A percentile compares a stretch with the other conserved stretches of the same genome.
Evolutionary conservation across 495 filamentous ascomycete species (phyloP).

Genomic region (Aspergillus ellipticus): DNA sequence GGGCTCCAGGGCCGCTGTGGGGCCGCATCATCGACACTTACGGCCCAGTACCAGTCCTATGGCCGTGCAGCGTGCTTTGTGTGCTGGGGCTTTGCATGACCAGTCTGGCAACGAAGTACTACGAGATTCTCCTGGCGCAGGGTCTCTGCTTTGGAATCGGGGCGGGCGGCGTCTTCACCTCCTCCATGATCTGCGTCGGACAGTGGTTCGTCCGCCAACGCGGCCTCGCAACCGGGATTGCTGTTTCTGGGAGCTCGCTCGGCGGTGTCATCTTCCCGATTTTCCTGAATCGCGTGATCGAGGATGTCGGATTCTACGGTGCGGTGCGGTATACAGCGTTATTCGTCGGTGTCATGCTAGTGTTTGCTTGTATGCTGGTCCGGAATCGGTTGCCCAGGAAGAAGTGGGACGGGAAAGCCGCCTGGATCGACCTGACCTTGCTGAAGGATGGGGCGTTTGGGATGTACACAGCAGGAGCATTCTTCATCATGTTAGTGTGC

Average conservation of each 20-base stretch:
- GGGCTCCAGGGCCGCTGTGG: slow-evolving; percentile 26
- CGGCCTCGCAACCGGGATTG: slow-evolving; percentile 28
- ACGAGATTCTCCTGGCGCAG: slow-evolving; percentile 29
- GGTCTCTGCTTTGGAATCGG: slow-evolving; percentile 27
- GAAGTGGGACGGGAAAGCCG: slow-evolving; percentile 22
- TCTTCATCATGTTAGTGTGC: slow-evolving; percentile 20
- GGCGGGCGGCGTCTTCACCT: slow-evolving; percentile 28
- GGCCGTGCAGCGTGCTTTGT: slow-evolving; percentile 22
- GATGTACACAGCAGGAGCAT: slow-evolving; percentile 26
- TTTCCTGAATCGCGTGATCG: slow-evolving; percentile 20
- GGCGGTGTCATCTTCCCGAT: slow-evolving; percentile 37
- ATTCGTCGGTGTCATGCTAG: slow-evolving; percentile 27
- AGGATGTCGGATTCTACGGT: slow-evolving; percentile 20
- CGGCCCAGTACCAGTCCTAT: slow-evolving; percentile 21
- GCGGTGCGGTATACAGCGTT: slow-evolving; percentile 28
- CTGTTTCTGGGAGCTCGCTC: slow-evolving; percentile 25
- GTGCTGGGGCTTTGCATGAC: slow-evolving; percentile 24
- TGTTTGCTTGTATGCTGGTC: slow-evolving; percentile 18
- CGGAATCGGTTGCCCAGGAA: slow-evolving; percentile 23
- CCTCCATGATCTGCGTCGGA: slow-evolving; percentile 22
- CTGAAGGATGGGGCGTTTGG: slow-evolving; percentile 27
- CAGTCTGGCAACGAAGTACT: slow-evolving; percentile 25
- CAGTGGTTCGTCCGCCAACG: slow-evolving; percentile 50
- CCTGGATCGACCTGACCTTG: slow-evolving; percentile 27
- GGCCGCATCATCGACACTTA: slow-evolving; percentile 32